phyloP scores from a whole-genome alignment of 2,329 filamentous ascomycete genomes.

The Aspergillus jensenii region DNA sequence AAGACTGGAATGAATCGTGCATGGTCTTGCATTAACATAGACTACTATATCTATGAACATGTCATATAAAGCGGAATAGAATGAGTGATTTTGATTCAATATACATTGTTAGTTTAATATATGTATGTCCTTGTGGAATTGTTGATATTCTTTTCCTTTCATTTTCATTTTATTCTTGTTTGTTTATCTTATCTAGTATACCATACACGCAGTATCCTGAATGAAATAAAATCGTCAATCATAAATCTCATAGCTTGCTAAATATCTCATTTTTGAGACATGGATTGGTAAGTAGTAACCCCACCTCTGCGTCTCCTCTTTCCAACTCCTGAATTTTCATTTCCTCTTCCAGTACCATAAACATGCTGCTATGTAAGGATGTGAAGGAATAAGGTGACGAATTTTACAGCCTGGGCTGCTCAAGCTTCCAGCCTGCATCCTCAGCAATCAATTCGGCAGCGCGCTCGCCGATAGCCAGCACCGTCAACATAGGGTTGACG shows the following conservation, averaged over 20 bases:
- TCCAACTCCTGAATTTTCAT: constrained; percentile 6
- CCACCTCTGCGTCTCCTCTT: background rate
- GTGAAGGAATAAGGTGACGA: background rate
- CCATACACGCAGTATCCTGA: background rate
- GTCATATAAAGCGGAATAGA: background rate
- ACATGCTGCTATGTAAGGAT: background rate
- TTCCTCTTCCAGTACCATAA: background rate
- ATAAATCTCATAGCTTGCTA: constrained; percentile 9
- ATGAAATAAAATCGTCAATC: constrained; percentile 15
- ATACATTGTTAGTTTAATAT: too few relatives aligned
- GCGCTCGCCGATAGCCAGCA: constrained; percentile 78
- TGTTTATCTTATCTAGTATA: background rate
- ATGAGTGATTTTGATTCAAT: background rate
- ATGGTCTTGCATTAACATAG: background rate
- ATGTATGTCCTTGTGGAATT: background rate
- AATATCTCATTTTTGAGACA: background rate
- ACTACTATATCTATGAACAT: background rate
- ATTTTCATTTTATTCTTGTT: background rate
- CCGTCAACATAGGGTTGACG: constrained; percentile 90
- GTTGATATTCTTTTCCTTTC: background rate
- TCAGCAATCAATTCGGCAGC: constrained; percentile 79
- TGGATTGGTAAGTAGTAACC: background rate
- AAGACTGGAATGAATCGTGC: background rate
- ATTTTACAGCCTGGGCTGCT: constrained; percentile 43
- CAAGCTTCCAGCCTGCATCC: constrained; percentile 65